Base-by-base conservation (phyloP, 495 filamentous ascomycete genomes). In the Immersiella caudata region DNA sequence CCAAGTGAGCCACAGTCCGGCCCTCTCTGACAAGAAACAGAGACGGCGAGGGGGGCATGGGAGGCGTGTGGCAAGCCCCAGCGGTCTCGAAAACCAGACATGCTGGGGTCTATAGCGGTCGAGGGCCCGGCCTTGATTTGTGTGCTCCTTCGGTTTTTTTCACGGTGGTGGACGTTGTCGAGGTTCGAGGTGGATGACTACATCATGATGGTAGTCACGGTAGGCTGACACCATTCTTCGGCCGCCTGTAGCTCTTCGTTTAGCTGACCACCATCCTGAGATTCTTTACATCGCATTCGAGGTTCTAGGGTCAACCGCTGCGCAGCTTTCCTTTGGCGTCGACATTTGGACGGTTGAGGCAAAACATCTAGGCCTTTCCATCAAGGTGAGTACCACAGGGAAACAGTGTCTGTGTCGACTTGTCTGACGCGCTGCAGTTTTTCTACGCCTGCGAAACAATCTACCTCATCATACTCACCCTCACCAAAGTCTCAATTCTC, bases 401-500 rank as follows among this genome's bases (percentile, higher is more conserved):
- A 18, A 63, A 35, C 21, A 22, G 0, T 27, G n/a, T 7, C 9
- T 56, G 25, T 12, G 14, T 20, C 14, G 21, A 6, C 3, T 8
- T 1, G 26, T n/a, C 66, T 68, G 50, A 58, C 35, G 22, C n/a
- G 9, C 67, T 55, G 26, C 64, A 80, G 79, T 22, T 76, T 18
- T 78, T 82, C 35, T 83, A 74, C 71, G 73, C 77, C 61, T 75
- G 70, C 55, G 78, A 81, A 60, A 61, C 72, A 6, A 40, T 82
- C 51, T 81, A 82, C 65, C 69, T 81, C 21, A 68, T 77, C 33
- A 70, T 75, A 54, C 74, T 86, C 25, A 73, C 76, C 18, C 68
- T 82, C 20, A 81, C 79, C 40, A 85, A 86, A 66, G 65, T 84
- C 35, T 82, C 81, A 49, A 81, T 85, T 36, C 79, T 85, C 9